Conservation (phyloP, 306 rosid species). For the Fragaria ananassa region DNA sequence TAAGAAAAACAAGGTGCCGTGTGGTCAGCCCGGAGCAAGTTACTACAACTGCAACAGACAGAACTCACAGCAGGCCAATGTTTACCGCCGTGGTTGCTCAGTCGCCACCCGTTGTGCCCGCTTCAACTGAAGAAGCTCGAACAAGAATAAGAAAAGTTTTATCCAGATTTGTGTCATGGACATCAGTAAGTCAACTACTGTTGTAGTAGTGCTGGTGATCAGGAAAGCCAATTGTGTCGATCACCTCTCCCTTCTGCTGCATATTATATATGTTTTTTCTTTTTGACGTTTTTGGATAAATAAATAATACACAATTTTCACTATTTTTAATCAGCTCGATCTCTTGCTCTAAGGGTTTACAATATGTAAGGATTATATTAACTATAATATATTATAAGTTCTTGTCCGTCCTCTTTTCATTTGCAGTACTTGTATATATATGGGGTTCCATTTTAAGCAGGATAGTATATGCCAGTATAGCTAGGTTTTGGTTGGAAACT, state of each 20-base stretch:
- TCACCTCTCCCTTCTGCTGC: background rate
- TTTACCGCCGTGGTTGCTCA: background rate
- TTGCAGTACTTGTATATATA: background rate
- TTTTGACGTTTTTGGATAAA: background rate
- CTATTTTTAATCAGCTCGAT: background rate
- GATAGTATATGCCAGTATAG: background rate
- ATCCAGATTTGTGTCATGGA: background rate
- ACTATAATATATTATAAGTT: background rate
- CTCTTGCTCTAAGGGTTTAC: background rate
- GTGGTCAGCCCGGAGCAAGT: background rate
- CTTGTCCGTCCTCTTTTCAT: background rate
- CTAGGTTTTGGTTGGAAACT: background rate
- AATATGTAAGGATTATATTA: background rate
- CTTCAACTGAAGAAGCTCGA: background rate
- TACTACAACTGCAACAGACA: background rate
- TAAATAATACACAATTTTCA: background rate
- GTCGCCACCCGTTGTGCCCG: background rate
- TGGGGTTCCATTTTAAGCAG: background rate
- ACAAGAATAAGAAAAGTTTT: background rate
- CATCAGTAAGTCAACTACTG: background rate
- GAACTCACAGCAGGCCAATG: background rate
- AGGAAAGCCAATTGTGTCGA: background rate
- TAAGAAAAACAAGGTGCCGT: background rate
- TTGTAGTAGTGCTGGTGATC: too few species aligned
- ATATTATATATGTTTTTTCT: background rate